Base-by-base conservation (phyloP, 83 land plant genomes). In the Larix sibirica region DNA sequence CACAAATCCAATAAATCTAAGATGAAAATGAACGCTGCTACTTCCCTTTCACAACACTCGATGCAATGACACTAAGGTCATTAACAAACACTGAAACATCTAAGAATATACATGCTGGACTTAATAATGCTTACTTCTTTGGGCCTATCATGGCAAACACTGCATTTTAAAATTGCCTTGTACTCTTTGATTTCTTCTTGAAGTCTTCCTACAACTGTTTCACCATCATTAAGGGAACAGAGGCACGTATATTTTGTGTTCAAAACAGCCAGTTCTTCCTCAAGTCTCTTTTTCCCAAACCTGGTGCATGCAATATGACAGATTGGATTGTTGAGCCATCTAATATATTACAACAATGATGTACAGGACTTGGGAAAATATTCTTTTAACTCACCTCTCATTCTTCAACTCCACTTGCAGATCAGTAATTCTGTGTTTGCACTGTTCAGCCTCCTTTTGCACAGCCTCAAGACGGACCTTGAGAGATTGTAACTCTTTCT, bases 181-280 rank as follows among this genome's bases (percentile, higher is more conserved):
- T 95, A 96, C 85, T 92, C 96, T 42, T 87, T 85, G 3, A 96
- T 86, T 89, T 96, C 99, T 71, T 92, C 86, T 47, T 89, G 92
- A 63, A 96, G 92, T 85, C 89, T 93, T 80, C 90, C 94, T 10
- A 93, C 54, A 31, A 86, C 47, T 62, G 89, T 84, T 64, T 88
- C 87, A 58, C 93, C 91, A 21, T 96, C 98, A 59, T 83, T 86
- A 70, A 86, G 89, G 36, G 88, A 86, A 73, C 80, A 80, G 60
- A 95, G 93, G 50, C 85, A 87, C 54, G 90, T 62, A 75, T 85
- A 85, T 82, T 96, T 96, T 64, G 86, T 88, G 68, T 90, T 88
- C 56, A 85, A 38, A 23, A 83, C 89, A 62, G 91, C 95, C 47
- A 94, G 59, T 17, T 92, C 96, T 68, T 96, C 98, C 64, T 96